These are phyloP conservation scores for Naumovozyma castellii DNA, from an alignment of 805 yeast species.

Conservation along the genomic window DNA sequence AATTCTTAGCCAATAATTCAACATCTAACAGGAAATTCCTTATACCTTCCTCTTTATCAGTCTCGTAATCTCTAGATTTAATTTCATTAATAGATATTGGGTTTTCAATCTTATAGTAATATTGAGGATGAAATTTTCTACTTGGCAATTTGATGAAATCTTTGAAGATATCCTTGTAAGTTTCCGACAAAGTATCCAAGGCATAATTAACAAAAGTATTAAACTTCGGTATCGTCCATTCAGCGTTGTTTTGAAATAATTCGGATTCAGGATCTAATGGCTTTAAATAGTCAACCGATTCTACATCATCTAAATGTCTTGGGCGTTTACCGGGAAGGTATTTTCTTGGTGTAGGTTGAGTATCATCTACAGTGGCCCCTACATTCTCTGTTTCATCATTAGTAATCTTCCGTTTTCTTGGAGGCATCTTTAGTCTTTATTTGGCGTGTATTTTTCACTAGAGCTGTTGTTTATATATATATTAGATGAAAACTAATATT, in stretches of 20 bases:
- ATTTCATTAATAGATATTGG: slow-evolving; percentile 71
- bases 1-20: slow-evolving; percentile 59
- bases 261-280: slow-evolving; percentile 28
- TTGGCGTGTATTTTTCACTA: too few species aligned
- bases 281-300: slow-evolving; percentile 18
- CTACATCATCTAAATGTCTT: slow-evolving; percentile 11
- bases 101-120: slow-evolving; percentile 50
- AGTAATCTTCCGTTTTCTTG: slow-evolving; percentile 15
- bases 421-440: slow-evolving; percentile 10
- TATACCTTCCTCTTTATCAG: slow-evolving; percentile 8
- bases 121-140: slow-evolving; percentile 68
- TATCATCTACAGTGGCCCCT: slow-evolving; percentile 1
- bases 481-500: too few species aligned
- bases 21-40: slow-evolving; percentile 50
- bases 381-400: slow-evolving; percentile 8
- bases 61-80: slow-evolving; percentile 31
- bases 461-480: too few species aligned
- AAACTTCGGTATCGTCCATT: slow-evolving; percentile 29
- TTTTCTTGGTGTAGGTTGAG: slow-evolving; percentile 7
- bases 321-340: slow-evolving; percentile 30
- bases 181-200: slow-evolving; percentile 22
- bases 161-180: slow-evolving; percentile 27
- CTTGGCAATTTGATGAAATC: slow-evolving; percentile 68
- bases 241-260: slow-evolving; percentile 21
- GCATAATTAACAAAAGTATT: slow-evolving; percentile 24